A percentile compares a stretch with the other conserved stretches of the same genome.
These are phyloP conservation scores for Ceriops tagal DNA, from an alignment of 345 rosid species.

Conservation along the genomic window DNA sequence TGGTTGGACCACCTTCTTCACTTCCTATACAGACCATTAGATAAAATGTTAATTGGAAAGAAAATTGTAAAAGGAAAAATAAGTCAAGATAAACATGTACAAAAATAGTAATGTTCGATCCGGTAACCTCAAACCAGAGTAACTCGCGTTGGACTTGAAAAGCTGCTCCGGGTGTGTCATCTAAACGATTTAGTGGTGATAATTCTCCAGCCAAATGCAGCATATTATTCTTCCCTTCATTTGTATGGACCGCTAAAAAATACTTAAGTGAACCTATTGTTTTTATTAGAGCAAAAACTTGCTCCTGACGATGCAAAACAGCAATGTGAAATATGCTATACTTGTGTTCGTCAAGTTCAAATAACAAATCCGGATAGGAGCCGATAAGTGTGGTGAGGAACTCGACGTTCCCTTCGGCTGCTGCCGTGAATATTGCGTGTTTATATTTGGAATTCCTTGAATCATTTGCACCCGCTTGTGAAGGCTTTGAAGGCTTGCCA, in stretches of 20 bases:
- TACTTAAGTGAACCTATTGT: constrained; percentile 19
- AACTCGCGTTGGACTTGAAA: constrained; percentile 20
- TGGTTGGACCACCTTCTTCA: constrained; percentile 10
- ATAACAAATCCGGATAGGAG: constrained; percentile 16
- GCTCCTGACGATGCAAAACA: constrained; percentile 18
- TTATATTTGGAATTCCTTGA: constrained; percentile 19
- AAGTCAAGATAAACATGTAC: neutral
- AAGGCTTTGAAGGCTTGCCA: no score
- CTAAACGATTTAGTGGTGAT: constrained; percentile 7
- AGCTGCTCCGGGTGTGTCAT: constrained; percentile 19
- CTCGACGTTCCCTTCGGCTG: constrained; percentile 8
- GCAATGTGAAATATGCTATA: constrained; percentile 30
- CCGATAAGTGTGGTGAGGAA: constrained; percentile 7
- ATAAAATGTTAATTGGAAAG: neutral
- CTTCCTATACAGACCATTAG: constrained; percentile 8
- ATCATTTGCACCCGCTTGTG: neutral
- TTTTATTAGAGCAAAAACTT: constrained; percentile 18
- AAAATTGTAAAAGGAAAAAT: neutral
- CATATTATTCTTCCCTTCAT: no score
- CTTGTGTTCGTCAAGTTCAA: constrained; percentile 9
- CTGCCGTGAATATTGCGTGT: constrained; percentile 41
- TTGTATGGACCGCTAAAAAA: no score
- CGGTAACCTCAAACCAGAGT: constrained; percentile 19
- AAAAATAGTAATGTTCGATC: neutral
- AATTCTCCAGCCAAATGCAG: constrained; percentile 23